phyloP scores from a whole-genome alignment of 352 stramenopile species.

The Pythium vanterpoolii region DNA sequence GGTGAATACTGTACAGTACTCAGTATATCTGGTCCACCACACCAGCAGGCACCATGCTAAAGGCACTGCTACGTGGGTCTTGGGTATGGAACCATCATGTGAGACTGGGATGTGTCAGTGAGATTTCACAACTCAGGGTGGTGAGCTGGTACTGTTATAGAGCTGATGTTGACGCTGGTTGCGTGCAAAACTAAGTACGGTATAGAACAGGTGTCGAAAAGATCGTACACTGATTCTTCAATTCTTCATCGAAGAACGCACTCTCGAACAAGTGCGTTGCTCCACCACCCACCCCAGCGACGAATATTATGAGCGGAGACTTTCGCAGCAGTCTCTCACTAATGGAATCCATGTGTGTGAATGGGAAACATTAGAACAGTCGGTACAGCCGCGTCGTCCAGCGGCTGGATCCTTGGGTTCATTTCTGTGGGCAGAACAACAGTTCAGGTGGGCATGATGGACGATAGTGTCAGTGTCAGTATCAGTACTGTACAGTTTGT shows the following conservation, averaged over 20 bases:
- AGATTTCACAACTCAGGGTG: neutral
- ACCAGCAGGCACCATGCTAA: neutral
- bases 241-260: too few relatives aligned
- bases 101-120: neutral
- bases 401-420: neutral
- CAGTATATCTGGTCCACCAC: neutral
- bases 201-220: too few relatives aligned
- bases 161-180: neutral
- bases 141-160: neutral
- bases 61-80: neutral
- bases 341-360: neutral
- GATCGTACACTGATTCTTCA: too few relatives aligned
- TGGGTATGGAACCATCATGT: neutral
- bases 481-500: slow-evolving; percentile 1
- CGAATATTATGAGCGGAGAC: neutral
- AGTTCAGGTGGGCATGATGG: neutral
- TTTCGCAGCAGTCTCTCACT: neutral
- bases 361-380: neutral
- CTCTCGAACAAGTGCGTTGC: too few relatives aligned
- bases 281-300: neutral
- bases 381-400: neutral
- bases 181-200: neutral
- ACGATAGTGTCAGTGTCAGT: too few relatives aligned
- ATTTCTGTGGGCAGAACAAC: neutral
- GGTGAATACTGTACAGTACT: neutral